These are phyloP conservation scores for Ambrosia hybrid DNA, from an alignment of 140 eudicot species.

Conservation along the genomic window DNA sequence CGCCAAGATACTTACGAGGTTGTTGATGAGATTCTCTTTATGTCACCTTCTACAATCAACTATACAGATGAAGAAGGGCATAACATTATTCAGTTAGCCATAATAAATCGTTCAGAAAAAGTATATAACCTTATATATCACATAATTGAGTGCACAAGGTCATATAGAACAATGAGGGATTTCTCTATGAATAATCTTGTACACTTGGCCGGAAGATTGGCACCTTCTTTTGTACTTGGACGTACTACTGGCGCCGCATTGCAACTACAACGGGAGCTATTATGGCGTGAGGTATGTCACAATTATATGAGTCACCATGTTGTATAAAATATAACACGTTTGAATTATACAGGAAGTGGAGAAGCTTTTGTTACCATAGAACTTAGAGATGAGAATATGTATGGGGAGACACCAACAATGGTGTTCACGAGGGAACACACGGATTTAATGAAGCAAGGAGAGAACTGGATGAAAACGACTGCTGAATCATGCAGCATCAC, in stretches of 20 bases:
- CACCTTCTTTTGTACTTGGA: conserved; percentile 1
- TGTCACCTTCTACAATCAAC: background rate
- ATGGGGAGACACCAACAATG: too few species aligned
- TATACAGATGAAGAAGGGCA: background rate
- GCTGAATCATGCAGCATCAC: too few species aligned
- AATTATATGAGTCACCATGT: background rate
- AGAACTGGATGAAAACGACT: too few species aligned
- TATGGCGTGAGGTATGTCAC: conserved; percentile 16
- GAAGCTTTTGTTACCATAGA: too few species aligned
- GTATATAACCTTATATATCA: background rate
- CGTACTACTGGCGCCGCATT: conserved; percentile 15
- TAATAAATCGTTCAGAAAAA: background rate
- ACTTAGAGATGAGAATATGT: too few species aligned
- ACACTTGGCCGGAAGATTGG: conserved; percentile 18
- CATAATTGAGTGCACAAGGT: too few species aligned
- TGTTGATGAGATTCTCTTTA: background rate
- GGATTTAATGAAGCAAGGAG: too few species aligned
- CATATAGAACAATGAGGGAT: background rate
- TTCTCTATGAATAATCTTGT: background rate
- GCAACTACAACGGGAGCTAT: background rate
- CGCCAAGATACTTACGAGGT: conserved; percentile 5
- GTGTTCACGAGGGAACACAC: too few species aligned
- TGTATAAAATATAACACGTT: too few species aligned
- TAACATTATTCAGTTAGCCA: conserved; percentile 1
- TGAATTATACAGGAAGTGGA: too few species aligned